These are phyloP conservation scores for Cerrena zonata DNA, from an alignment of 1,284 basidiomycete species.

Conservation along the genomic window DNA sequence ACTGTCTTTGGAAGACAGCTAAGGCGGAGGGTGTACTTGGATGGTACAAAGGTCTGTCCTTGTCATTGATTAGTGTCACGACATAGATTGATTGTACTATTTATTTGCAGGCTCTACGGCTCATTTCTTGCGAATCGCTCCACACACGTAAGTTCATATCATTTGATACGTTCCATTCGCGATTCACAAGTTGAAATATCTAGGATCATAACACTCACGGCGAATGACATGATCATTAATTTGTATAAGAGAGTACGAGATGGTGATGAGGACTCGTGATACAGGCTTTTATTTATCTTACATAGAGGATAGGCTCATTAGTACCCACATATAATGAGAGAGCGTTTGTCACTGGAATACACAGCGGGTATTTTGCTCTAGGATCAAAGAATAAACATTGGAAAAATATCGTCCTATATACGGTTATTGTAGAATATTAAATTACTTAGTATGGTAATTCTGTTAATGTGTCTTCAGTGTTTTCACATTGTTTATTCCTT, in stretches of 20 bases:
- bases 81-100: not conserved
- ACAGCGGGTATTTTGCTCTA: no score
- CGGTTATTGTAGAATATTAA: no score
- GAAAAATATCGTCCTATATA: no score
- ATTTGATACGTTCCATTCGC: not conserved
- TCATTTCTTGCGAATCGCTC: slow-evolving; percentile 86
- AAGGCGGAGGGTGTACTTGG: slow-evolving; percentile 85
- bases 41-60: slow-evolving; percentile 77
- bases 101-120: slow-evolving; percentile 70
- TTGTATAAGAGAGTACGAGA: slow-evolving; percentile 52
- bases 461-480: no score
- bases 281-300: no score
- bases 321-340: no score
- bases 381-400: no score
- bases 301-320: no score
- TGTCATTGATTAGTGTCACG: not conserved
- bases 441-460: no score
- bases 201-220: slow-evolving; percentile 80
- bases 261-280: not conserved
- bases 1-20: slow-evolving; percentile 94
- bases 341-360: no score
- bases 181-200: no score
- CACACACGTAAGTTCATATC: slow-evolving; percentile 68
- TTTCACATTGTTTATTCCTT: no score
- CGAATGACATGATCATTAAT: slow-evolving; percentile 78